These are phyloP conservation scores for Scedosporium minutisporum DNA, from an alignment of 2,329 filamentous ascomycete genomes.

Conservation along the genomic window DNA sequence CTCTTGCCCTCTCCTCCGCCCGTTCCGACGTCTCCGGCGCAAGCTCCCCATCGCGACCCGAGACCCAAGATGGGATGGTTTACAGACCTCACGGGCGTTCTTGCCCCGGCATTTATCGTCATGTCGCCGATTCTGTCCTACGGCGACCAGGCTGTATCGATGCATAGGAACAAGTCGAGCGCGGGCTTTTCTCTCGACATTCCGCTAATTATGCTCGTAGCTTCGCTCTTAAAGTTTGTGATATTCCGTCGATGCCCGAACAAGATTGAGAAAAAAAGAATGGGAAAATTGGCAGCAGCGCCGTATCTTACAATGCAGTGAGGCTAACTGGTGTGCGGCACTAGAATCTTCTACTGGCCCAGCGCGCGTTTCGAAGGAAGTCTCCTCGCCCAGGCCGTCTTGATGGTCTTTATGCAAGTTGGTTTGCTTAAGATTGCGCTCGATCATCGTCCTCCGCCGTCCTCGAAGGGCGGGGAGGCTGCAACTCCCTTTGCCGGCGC, in stretches of 20 bases:
- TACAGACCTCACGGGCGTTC: conserved; percentile 40
- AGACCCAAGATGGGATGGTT: conserved; percentile 27
- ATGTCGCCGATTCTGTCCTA: conserved; percentile 56
- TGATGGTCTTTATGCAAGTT: conserved; percentile 56
- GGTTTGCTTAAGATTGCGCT: conserved; percentile 58
- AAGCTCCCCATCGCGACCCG: background rate
- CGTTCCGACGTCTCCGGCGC: background rate
- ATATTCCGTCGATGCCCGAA: no score
- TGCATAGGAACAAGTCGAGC: conserved; percentile 54
- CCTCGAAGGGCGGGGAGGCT: conserved; percentile 50
- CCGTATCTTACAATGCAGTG: background rate
- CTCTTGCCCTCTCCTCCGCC: background rate
- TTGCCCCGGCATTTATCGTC: conserved; percentile 55
- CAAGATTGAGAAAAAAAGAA: no score
- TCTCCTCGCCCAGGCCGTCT: conserved; percentile 53
- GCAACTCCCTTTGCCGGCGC: conserved; percentile 48
- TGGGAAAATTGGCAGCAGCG: background rate
- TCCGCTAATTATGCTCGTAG: conserved; percentile 62
- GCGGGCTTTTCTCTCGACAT: conserved; percentile 63
- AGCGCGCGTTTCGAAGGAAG: conserved; percentile 55
- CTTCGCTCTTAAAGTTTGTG: conserved; percentile 52
- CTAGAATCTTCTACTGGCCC: conserved; percentile 60
- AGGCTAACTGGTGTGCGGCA: background rate
- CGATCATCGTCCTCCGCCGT: conserved; percentile 52
- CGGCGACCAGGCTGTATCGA: conserved; percentile 55